phyloP scores from a whole-genome alignment of 176 grass and related monocot genomes.

The Chloris gayana region DNA sequence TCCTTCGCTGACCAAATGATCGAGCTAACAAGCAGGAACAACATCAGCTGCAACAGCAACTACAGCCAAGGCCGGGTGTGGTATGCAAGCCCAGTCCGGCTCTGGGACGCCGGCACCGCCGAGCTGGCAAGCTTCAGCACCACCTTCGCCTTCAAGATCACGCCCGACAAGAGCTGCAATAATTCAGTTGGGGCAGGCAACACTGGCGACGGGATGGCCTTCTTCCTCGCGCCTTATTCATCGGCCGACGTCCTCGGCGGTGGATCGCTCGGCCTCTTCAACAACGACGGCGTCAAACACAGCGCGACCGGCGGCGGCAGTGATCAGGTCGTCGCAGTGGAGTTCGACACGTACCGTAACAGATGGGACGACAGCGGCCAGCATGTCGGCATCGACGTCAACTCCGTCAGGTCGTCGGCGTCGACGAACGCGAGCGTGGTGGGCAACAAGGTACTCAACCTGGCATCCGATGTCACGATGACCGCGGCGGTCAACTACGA shows the following conservation, averaged over 20 bases:
- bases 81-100: conserved; percentile 11
- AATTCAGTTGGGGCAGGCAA: not conserved
- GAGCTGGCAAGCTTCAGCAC: conserved; percentile 49
- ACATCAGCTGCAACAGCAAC: not conserved
- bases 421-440: not conserved
- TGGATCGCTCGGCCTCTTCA: conserved; percentile 22
- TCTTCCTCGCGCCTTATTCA: conserved; percentile 50
- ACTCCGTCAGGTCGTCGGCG: not conserved
- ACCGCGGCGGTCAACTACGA: not conserved
- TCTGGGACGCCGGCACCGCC: conserved; percentile 31
- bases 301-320: not conserved
- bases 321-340: not conserved
- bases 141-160: conserved; percentile 47
- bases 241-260: conserved; percentile 1
- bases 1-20: not conserved
- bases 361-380: not conserved
- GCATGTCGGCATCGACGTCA: conserved; percentile 32
- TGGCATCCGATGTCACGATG: not conserved
- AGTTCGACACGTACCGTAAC: not conserved
- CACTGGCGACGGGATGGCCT: conserved; percentile 57
- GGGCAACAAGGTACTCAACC: not conserved
- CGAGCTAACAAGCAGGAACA: not conserved
- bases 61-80: conserved; percentile 21
- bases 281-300: fast-evolving
- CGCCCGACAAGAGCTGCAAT: not conserved